Percentiles rank a stretch among this genome's conserved stretches.
Evolutionary conservation across 352 stramenopile genomes (phyloP).

Genomic region (Globisporangium lucens): DNA sequence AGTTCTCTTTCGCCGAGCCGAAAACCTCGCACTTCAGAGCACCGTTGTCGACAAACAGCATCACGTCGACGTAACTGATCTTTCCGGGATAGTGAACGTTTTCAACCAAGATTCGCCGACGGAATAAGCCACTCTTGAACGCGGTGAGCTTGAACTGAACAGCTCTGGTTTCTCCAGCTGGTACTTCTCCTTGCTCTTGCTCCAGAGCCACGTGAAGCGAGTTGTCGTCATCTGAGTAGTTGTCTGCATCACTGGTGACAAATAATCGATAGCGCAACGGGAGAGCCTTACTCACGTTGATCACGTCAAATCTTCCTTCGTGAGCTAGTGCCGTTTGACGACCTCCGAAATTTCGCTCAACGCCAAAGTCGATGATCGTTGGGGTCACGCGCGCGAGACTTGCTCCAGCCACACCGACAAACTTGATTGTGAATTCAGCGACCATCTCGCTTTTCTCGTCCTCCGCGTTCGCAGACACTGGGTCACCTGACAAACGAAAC

Average conservation of each 20-base stretch:
- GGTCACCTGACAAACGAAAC: slow-evolving; percentile 34
- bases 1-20: not conserved
- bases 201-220: slow-evolving; percentile 64
- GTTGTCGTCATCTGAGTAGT: slow-evolving; percentile 79
- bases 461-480: slow-evolving; percentile 12
- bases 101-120: slow-evolving; percentile 76
- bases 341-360: slow-evolving; percentile 59
- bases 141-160: slow-evolving; percentile 68
- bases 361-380: slow-evolving; percentile 69
- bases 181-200: slow-evolving; percentile 71
- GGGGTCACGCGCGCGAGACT: slow-evolving; percentile 74
- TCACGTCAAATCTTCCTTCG: slow-evolving; percentile 69
- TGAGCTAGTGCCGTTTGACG: slow-evolving; percentile 46
- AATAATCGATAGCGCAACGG: slow-evolving; percentile 75
- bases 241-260: slow-evolving; percentile 51
- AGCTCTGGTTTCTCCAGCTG: slow-evolving; percentile 43
- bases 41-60: slow-evolving; percentile 81
- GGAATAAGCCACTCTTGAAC: slow-evolving; percentile 73
- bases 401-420: slow-evolving; percentile 76
- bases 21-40: slow-evolving; percentile 43
- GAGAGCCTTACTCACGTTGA: slow-evolving; percentile 81
- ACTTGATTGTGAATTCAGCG: slow-evolving; percentile 87
- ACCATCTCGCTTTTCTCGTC: slow-evolving; percentile 74
- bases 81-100: slow-evolving; percentile 83
- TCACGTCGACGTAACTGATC: slow-evolving; percentile 71